Evolutionary conservation across 768 basidiomycete genomes (phyloP), one percentile per base, ranked within the genome.

Genomic region (Pulveroboletus sp.): DNA sequence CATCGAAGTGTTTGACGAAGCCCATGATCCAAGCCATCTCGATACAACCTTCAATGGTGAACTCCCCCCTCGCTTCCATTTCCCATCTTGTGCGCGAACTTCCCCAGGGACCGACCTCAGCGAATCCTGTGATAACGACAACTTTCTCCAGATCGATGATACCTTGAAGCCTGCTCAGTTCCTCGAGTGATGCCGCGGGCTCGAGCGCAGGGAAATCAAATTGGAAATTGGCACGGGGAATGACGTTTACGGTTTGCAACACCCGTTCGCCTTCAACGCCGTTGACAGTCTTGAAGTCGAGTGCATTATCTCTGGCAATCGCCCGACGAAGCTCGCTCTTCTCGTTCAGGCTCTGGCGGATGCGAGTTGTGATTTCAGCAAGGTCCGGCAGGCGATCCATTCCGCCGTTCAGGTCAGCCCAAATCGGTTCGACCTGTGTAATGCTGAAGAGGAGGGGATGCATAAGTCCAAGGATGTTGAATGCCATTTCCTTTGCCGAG

Each of bases 11-110:
- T 70, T 94, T 96, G 80, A 98, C 96, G 72, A 81, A 83, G 35
- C 96, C 95, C 91, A 94, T 98, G 71, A 98, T 85, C 94, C 95
- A 99, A 3, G 95, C 94, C 89, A 99, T 95, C 74, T 99, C 96
- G 62, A 99, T 96, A 63, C 91, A 92, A 17, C 96, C 96, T 68
- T 96, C 88, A 59, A 98, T 94, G 2, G 94, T 93, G 70, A 98
- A 87, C 63, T 95, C 85, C n/a, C 96, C 95, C 39, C 83, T 80
- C 39, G 93, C 94, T 67, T 99, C 96, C 93, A 99, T 98, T 74
- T 99, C 96, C 96, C 96, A 99, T 51, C 96, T 83, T 3, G 96
- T 99, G 51, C 96, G 84, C 14, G 95, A 89, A 63, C 91, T 93
- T 57, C 96, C 96, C 94, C 95, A 99, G 12, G 96, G 96, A 2